Conservation (phyloP, 306 rosid species). For the Trifolium fragiferum region DNA sequence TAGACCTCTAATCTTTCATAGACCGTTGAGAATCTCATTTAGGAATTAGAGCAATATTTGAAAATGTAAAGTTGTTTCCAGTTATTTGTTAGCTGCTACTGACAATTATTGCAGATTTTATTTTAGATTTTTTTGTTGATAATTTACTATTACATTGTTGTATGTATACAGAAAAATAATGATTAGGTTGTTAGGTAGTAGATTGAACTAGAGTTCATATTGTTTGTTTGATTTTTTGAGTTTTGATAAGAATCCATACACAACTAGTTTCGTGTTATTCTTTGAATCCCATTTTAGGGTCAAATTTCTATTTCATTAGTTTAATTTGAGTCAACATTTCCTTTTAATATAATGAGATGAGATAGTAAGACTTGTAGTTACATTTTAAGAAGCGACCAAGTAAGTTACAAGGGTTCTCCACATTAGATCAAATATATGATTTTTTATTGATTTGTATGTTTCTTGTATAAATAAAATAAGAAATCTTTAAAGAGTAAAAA, state of each 20-base stretch:
- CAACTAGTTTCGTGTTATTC: conserved; percentile 4
- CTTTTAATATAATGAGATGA: no score
- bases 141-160: conserved; percentile 1
- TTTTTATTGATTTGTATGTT: no score
- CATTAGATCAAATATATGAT: no score
- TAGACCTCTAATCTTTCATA: no score
- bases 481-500: no score
- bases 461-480: no score
- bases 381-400: no score
- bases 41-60: no score
- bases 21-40: no score
- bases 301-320: not conserved
- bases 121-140: not conserved
- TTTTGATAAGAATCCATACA: not conserved
- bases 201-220: not conserved
- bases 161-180: conserved; percentile 22
- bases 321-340: no score
- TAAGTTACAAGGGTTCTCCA: no score
- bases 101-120: conserved; percentile 28
- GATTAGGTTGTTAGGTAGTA: not conserved
- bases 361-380: no score
- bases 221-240: not conserved
- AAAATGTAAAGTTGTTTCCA: conserved; percentile 37
- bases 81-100: conserved; percentile 15
- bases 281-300: not conserved